A percentile compares a stretch with the other conserved stretches of the same genome.
These are phyloP conservation scores for Circinella minor DNA, from an alignment of 371 early-diverging fungal species.

Conservation along the genomic window DNA sequence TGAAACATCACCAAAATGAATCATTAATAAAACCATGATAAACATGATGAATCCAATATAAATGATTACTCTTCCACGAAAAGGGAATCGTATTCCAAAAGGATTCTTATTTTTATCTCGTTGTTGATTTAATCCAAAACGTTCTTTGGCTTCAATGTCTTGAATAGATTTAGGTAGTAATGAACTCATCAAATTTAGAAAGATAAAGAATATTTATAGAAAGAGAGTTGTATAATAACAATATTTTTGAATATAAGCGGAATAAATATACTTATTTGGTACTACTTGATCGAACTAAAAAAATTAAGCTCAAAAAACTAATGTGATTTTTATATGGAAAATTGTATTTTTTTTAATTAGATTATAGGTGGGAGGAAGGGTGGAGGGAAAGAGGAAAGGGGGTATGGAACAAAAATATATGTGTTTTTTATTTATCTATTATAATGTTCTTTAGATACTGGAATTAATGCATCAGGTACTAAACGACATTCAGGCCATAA, in stretches of 20 bases:
- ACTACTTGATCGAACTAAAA: too few species aligned
- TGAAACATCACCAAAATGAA: slow-evolving; percentile 6
- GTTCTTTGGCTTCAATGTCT: slow-evolving; percentile 15
- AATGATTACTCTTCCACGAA: not conserved
- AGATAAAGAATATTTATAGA: not conserved
- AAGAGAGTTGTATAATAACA: too few species aligned
- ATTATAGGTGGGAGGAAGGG: too few species aligned
- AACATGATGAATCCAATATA: slow-evolving; percentile 6
- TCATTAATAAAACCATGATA: slow-evolving; percentile 4
- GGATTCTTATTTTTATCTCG: not conserved
- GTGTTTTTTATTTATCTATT: slow-evolving; percentile 1
- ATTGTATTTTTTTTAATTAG: too few species aligned
- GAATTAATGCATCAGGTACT: slow-evolving; percentile 31
- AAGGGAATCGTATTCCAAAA: not conserved
- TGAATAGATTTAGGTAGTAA: slow-evolving; percentile 10
- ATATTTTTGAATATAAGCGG: too few species aligned
- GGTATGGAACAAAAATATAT: not conserved
- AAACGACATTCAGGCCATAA: slow-evolving; percentile 41
- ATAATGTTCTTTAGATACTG: slow-evolving; percentile 18
- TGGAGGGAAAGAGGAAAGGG: not conserved
- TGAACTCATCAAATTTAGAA: not conserved
- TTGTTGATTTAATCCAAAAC: not conserved
- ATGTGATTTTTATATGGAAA: too few species aligned
- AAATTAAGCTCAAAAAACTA: too few species aligned
- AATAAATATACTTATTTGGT: too few species aligned